Evolutionary conservation across 495 filamentous ascomycete species (phyloP).

Genomic region (Sphaerosporella brunnea): DNA sequence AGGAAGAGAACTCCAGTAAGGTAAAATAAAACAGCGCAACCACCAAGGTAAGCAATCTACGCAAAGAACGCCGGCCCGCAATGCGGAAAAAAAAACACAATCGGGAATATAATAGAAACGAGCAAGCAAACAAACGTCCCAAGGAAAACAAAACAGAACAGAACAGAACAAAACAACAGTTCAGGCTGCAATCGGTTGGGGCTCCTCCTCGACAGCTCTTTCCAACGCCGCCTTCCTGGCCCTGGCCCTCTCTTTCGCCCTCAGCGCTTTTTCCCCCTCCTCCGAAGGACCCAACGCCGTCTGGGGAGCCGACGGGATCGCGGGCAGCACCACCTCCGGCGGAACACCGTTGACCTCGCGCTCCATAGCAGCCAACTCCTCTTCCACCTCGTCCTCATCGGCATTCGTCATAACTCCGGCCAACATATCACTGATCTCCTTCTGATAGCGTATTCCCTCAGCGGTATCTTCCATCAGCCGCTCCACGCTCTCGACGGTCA

Average conservation of each 20-base stretch:
- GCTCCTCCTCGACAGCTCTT: background rate
- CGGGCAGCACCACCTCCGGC: constrained; percentile 33
- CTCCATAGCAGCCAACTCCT: constrained; percentile 70
- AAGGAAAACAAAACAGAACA: too few relatives aligned
- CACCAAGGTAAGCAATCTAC: too few relatives aligned
- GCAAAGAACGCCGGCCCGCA: too few relatives aligned
- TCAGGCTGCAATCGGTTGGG: too few relatives aligned
- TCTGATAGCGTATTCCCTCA: constrained; percentile 74
- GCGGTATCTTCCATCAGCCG: constrained; percentile 81
- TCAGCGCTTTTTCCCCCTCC: constrained; percentile 1
- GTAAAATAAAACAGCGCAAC: too few relatives aligned
- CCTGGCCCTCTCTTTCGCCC: background rate
- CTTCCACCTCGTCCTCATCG: constrained; percentile 95
- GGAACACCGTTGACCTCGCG: constrained; percentile 37
- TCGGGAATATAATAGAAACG: too few relatives aligned
- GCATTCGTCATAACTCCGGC: constrained; percentile 68
- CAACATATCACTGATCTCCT: constrained; percentile 80
- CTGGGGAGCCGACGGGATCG: background rate
- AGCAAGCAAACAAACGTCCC: too few relatives aligned
- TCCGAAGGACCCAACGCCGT: background rate
- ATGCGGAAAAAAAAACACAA: too few relatives aligned
- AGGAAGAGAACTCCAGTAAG: too few relatives aligned
- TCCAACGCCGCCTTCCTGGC: constrained; percentile 2
- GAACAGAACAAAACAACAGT: too few relatives aligned
- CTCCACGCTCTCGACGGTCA: constrained; percentile 88